Conservation (phyloP, 169 alveolate genomes). For the Amoebophrya sp. region DNA sequence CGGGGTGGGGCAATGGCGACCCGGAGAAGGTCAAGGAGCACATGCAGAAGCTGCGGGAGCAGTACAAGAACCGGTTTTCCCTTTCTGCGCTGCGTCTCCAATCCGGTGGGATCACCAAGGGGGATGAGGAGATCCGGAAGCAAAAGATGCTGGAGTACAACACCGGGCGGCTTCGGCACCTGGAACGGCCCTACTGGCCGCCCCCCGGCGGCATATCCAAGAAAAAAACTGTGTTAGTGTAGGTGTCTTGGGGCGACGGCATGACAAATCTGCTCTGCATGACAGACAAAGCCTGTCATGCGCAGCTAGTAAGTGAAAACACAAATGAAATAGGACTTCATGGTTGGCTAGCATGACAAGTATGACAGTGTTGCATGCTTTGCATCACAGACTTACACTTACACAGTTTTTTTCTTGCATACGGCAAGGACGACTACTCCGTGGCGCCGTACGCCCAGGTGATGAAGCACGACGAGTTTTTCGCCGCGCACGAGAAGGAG, state of each 20-base stretch:
- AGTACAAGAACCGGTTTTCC: neutral
- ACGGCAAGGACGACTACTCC: too few species aligned
- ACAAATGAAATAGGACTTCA: too few species aligned
- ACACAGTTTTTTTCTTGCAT: too few species aligned
- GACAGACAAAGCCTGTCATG: too few species aligned
- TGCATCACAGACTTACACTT: too few species aligned
- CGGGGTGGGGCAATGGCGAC: neutral
- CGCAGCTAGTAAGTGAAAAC: too few species aligned
- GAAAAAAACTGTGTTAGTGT: too few species aligned
- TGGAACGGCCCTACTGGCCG: neutral
- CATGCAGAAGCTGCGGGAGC: neutral
- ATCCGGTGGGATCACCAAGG: neutral
- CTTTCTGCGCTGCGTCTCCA: neutral
- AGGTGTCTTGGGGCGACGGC: too few species aligned
- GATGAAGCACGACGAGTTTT: neutral
- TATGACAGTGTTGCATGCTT: too few species aligned
- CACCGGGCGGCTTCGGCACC: neutral
- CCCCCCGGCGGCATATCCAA: too few species aligned
- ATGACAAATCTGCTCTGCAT: too few species aligned
- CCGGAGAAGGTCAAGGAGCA: neutral
- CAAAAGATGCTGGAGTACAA: neutral
- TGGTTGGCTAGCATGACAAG: too few species aligned
- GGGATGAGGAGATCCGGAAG: neutral
- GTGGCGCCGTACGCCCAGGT: neutral
- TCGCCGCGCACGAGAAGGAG: neutral